These are phyloP conservation scores for Beauveria australis DNA, from an alignment of 2,329 filamentous ascomycete genomes.

Conservation along the genomic window DNA sequence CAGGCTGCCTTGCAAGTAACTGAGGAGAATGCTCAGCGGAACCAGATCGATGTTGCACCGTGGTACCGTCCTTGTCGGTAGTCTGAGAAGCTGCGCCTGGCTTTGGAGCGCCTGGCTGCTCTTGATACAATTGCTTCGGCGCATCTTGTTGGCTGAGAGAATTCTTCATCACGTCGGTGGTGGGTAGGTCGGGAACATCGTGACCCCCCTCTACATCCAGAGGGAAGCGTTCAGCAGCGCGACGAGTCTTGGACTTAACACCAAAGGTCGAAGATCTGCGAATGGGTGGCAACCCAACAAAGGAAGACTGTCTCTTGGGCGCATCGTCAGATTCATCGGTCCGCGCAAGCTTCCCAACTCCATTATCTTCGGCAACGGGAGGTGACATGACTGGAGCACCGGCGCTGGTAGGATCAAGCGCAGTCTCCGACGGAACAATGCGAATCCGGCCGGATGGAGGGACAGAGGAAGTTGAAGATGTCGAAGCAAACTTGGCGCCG, in stretches of 20 bases:
- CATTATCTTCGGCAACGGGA: conserved; percentile 1
- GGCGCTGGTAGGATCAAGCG: background rate
- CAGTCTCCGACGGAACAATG: conserved; percentile 17
- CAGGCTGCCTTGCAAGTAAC: background rate
- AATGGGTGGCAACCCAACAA: conserved; percentile 51
- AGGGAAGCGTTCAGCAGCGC: conserved; percentile 25
- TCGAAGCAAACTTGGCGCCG: background rate
- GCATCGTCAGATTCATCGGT: conserved; percentile 17
- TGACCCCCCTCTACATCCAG: conserved; percentile 23
- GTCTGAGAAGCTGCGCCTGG: background rate
- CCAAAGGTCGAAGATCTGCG: conserved; percentile 50
- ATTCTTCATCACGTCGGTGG: background rate
- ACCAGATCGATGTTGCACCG: background rate
- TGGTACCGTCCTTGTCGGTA: background rate
- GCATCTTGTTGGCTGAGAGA: background rate
- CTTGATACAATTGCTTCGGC: background rate
- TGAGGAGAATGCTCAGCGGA: background rate
- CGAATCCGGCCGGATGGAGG: conserved; percentile 14
- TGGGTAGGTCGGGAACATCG: background rate
- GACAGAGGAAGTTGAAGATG: conserved; percentile 4
- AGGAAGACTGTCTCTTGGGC: conserved; percentile 40
- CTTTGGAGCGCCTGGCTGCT: background rate
- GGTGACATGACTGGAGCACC: background rate
- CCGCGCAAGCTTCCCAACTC: conserved; percentile 11
- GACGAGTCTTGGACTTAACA: conserved; percentile 26